Percentiles rank a stretch among this genome's conserved stretches.
phyloP scores from a whole-genome alignment of 2,329 filamentous ascomycete genomes.

The Pseudofabraea citricarpa region DNA sequence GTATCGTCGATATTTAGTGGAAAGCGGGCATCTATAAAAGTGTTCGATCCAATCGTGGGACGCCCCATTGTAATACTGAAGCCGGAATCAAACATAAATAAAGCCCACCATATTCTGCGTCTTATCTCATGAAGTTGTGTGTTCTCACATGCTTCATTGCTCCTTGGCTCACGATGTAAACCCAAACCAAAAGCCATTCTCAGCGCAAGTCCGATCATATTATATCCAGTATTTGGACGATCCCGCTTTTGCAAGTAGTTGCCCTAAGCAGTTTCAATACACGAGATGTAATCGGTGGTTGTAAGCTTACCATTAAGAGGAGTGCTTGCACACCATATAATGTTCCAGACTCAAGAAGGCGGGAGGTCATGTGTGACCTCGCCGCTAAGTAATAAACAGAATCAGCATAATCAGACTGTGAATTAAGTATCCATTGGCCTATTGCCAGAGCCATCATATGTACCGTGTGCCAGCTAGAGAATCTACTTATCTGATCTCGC shows the following conservation, averaged over 20 bases:
- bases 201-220: slow-evolving; percentile 44
- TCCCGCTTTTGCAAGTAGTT: slow-evolving; percentile 36
- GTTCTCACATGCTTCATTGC: slow-evolving; percentile 29
- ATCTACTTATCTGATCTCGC: slow-evolving; percentile 14
- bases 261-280: not conserved
- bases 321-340: slow-evolving; percentile 12
- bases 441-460: slow-evolving; percentile 34
- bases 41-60: slow-evolving; percentile 31
- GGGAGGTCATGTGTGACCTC: slow-evolving; percentile 9
- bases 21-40: slow-evolving; percentile 36
- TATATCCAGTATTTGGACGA: slow-evolving; percentile 47
- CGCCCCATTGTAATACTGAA: slow-evolving; percentile 41
- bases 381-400: slow-evolving; percentile 13
- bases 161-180: slow-evolving; percentile 39
- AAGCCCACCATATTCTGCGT: slow-evolving; percentile 36
- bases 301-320: slow-evolving; percentile 9
- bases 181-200: slow-evolving; percentile 46
- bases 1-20: slow-evolving; percentile 41
- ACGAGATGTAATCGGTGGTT: not conserved
- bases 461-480: slow-evolving; percentile 27
- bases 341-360: slow-evolving; percentile 13
- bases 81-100: slow-evolving; percentile 41
- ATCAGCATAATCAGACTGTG: slow-evolving; percentile 12
- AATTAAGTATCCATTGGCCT: slow-evolving; percentile 33
- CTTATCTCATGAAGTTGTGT: slow-evolving; percentile 33